These are phyloP conservation scores for Selaginella tamariscina DNA, from an alignment of 75 land plant species.

Conservation along the genomic window DNA sequence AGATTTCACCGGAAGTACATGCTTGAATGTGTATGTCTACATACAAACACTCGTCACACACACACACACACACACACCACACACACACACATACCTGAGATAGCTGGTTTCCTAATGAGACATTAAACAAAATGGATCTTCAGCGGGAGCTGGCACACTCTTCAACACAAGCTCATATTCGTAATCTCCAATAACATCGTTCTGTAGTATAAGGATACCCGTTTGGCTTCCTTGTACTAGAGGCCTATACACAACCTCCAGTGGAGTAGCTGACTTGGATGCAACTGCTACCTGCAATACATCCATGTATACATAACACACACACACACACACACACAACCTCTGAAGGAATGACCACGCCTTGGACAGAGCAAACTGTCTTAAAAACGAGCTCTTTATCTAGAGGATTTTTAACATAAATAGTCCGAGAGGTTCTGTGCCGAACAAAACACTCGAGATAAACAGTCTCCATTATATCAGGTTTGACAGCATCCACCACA, in stretches of 20 bases:
- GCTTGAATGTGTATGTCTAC: slow-evolving; percentile 18
- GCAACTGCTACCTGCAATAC: slow-evolving; percentile 14
- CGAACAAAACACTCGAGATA: slow-evolving; percentile 10
- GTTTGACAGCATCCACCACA: slow-evolving; percentile 2
- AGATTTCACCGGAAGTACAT: slow-evolving; percentile 17
- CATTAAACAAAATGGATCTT: slow-evolving; percentile 16
- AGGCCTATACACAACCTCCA: slow-evolving; percentile 15
- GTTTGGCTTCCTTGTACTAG: slow-evolving; percentile 4
- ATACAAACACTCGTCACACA: no score
- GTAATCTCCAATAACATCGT: slow-evolving; percentile 19
- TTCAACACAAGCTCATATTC: slow-evolving; percentile 14
- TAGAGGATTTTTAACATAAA: slow-evolving; percentile 17
- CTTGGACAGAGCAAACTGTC: slow-evolving; percentile 10
- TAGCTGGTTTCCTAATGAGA: slow-evolving; percentile 19
- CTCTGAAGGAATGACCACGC: slow-evolving; percentile 18
- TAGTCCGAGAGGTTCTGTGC: slow-evolving; percentile 13
- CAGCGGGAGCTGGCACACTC: slow-evolving; percentile 15
- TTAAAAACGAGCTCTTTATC: neutral
- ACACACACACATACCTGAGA: no score
- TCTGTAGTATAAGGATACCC: slow-evolving; percentile 12
- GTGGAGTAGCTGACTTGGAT: neutral
- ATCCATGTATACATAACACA: no score
- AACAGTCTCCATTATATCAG: slow-evolving; percentile 14
- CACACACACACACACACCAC: no score
- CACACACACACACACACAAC: no score